phyloP scores from a whole-genome alignment of 352 stramenopile species.

The Phytophthora nicotianae region DNA sequence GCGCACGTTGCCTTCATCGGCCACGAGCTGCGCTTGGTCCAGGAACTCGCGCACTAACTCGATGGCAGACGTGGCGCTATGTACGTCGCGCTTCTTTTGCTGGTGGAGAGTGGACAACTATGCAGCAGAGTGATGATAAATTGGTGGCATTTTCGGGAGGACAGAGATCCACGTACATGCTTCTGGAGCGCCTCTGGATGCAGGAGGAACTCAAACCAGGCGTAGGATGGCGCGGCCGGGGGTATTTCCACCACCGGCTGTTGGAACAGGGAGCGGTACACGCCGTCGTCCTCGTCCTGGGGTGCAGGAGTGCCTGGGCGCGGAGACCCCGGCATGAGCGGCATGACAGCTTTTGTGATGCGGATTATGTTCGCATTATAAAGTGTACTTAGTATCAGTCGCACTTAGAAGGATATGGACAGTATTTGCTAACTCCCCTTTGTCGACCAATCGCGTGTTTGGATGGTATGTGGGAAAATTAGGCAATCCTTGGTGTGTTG shows the following conservation, averaged over 20 bases:
- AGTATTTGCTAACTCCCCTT: no score
- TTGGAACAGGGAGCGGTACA: slow-evolving; percentile 88
- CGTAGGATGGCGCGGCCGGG: slow-evolving; percentile 64
- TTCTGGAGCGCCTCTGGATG: slow-evolving; percentile 74
- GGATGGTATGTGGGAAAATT: no score
- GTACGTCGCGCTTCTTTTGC: slow-evolving; percentile 46
- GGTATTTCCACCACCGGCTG: slow-evolving; percentile 80
- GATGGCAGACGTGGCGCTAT: slow-evolving; percentile 73
- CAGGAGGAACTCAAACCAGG: slow-evolving; percentile 89
- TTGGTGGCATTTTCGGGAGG: not conserved
- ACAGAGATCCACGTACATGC: slow-evolving; percentile 50
- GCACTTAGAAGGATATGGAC: no score
- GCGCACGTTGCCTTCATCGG: slow-evolving; percentile 72
- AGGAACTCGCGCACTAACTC: slow-evolving; percentile 85
- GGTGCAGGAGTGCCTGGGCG: slow-evolving; percentile 46
- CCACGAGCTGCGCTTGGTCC: slow-evolving; percentile 82
- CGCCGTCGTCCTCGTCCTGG: slow-evolving; percentile 63
- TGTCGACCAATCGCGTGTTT: no score
- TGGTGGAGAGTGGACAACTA: slow-evolving; percentile 58
- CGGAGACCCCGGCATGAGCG: slow-evolving; percentile 61
- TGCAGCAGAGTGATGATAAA: slow-evolving; percentile 2
- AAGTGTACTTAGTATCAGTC: no score
- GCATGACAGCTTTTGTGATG: no score
- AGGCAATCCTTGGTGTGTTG: no score
- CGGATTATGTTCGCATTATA: no score